Evolutionary conservation across 1,284 basidiomycete genomes (phyloP), one percentile per base, ranked within the genome.

Genomic region (Rhizoctonia solani): DNA sequence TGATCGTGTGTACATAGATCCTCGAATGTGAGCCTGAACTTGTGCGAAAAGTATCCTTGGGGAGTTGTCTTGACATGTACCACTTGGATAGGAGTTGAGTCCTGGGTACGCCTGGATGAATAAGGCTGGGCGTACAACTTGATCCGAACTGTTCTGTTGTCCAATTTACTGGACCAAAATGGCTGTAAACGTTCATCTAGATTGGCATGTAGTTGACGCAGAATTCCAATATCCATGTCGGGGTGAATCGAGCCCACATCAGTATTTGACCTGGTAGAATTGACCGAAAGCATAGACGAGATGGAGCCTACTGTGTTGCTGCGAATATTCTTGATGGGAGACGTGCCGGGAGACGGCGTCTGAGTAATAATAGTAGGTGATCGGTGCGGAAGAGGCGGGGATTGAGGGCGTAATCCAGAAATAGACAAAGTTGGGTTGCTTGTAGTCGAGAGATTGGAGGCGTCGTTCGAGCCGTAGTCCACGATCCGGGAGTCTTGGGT

Each of bases 161-260:
- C 73, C 0, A 92, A 78, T 0, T 83, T 83, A 8, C 86, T 85
- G 1, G 87, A 83, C 89, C 88, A 93, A 77, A 95, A 93, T 0
- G 88, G 86, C 52, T 83, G 85, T 23, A 94, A 77, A 0, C 92
- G 85, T 5, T 80, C 76, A 74, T 92, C 89, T 3, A 94, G 80
- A 72, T 92, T 93, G 14, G 80, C 80, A 71, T 93, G 88, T 61
- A 87, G 79, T 32, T 83, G 82, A 2, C 61, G 61, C 49, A 65
- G 42, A n/a, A 65, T 44, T 19, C 61, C 61, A 19, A 54, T 30
- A 23, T 65, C 61, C 61, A 65, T 65, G n/a, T 34, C 27, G 8
- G 61, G 50, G 16, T 32, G 2, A 1, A 65, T 30, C 1, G 61
- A 53, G 4, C 34, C 21, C 16, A 65, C n/a, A 11, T 46, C 39